Evolutionary conservation across 352 stramenopile genomes (phyloP), one percentile per base, ranked within the genome.

Genomic region (Globisporangium yorkense): DNA sequence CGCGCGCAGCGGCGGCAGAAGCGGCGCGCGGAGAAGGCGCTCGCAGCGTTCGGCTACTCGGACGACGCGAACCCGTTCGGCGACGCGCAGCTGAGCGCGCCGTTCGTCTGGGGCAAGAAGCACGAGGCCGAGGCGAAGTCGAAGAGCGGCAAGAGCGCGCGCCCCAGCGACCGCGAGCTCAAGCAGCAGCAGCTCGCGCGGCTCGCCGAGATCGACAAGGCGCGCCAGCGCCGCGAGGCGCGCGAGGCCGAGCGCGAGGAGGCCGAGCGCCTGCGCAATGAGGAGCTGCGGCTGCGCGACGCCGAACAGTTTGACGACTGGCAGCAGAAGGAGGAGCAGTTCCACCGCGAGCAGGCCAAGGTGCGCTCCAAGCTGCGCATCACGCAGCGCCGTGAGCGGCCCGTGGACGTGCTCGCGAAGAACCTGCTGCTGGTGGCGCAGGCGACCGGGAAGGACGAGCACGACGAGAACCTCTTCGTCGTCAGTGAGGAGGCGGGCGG

Each of bases 61-160:
- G 96, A 98, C 70, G 96, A 99, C 20, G 89, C 97, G 45, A 99
- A 99, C 73, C 97, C 97, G 48, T 99, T 99, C 58, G 94, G 97
- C 21, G 97, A 99, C 76, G 88, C 94, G 20, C 98, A 98, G 65
- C 74, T 99, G 46, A 94, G 94, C 55, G 83, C 98, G 65, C 93
- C 88, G 9, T 99, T 99, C 68, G 90, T 97, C 5, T 99, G 97
- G 97, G 88, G 88, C 56, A 99, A 99, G 66, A 99, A 98, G 68
- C 88, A 97, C 65, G 85, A 96, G 45, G 67, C 68, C 67, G 33
- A 18, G 46, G 33, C 15, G 2, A 45, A 54, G 40, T 51, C 21
- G 43, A 18, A 12, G 16, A 40, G 35, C 51, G 52, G 20, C 72
- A 27, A 27, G 24, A 27, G 24, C 24, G 24, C 24, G 24, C 24